These are phyloP conservation scores for Sporothrix sp. DNA, from an alignment of 2,329 filamentous ascomycete genomes.

Conservation along the genomic window DNA sequence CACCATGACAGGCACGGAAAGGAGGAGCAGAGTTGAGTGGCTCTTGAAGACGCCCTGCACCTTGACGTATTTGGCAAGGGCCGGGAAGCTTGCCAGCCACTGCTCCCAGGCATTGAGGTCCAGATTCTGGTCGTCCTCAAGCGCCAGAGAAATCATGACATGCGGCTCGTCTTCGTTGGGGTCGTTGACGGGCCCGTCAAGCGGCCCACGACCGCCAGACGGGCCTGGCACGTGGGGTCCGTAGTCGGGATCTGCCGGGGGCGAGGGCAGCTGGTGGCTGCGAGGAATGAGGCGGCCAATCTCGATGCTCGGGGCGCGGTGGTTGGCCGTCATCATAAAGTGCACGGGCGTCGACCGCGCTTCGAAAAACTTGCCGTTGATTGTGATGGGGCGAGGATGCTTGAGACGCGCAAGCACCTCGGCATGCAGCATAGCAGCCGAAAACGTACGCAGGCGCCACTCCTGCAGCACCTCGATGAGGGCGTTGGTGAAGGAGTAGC, in stretches of 20 bases:
- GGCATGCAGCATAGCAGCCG: conserved; percentile 51
- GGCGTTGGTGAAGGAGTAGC: conserved; percentile 50
- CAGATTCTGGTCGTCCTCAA: conserved; percentile 47
- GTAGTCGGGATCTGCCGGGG: conserved; percentile 23
- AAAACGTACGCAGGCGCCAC: conserved; percentile 45
- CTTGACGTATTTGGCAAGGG: conserved; percentile 50
- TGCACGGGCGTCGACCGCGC: conserved; percentile 50
- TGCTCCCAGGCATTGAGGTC: conserved; percentile 51
- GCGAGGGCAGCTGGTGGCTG: conserved; percentile 29
- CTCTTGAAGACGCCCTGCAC: conserved; percentile 53
- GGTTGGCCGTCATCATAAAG: conserved; percentile 54
- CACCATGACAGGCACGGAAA: conserved; percentile 49
- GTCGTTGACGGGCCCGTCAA: conserved; percentile 24
- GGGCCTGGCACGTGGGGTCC: conserved; percentile 13
- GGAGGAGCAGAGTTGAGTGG: conserved; percentile 47
- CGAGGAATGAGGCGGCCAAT: conserved; percentile 32
- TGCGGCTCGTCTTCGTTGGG: conserved; percentile 48
- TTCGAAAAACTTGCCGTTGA: conserved; percentile 49
- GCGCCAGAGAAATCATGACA: conserved; percentile 50
- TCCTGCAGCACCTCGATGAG: conserved; percentile 50
- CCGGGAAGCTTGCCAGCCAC: conserved; percentile 47
- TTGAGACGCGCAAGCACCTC: conserved; percentile 51
- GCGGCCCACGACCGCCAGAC: conserved; percentile 16
- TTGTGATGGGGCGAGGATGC: conserved; percentile 46
- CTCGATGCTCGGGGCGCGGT: conserved; percentile 49